Evolutionary conservation across 1,139 yeast species (phyloP).

Genomic region (Candida pseudoviswanathii): DNA sequence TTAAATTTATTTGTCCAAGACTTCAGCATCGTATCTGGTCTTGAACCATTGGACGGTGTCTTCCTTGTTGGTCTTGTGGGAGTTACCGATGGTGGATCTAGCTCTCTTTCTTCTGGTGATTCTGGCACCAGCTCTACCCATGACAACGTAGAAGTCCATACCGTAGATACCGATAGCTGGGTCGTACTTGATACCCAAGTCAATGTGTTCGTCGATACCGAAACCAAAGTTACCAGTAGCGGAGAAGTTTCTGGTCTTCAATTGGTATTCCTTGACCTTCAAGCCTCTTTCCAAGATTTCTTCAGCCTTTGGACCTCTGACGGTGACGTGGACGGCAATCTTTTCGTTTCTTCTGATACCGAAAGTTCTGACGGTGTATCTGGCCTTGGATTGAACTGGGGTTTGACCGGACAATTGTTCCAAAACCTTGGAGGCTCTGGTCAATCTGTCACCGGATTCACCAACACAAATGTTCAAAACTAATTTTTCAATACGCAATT

Average conservation of each 20-base stretch:
- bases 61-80: slow-evolving; percentile 90
- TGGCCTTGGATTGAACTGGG: slow-evolving; percentile 99
- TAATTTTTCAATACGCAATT: slow-evolving; percentile 97
- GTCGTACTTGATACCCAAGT: slow-evolving; percentile 99
- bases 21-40: slow-evolving; percentile 99
- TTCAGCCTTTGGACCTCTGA: slow-evolving; percentile 99
- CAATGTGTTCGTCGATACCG: slow-evolving; percentile 99
- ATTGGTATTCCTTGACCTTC: slow-evolving; percentile 99
- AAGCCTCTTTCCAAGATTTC: slow-evolving; percentile 99
- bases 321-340: slow-evolving; percentile 98
- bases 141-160: slow-evolving; percentile 99
- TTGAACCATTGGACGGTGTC: slow-evolving; percentile 99
- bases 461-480: slow-evolving; percentile 99
- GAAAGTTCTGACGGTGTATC: slow-evolving; percentile 99
- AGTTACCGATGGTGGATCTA: slow-evolving; percentile 84
- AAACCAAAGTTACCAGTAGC: slow-evolving; percentile 99
- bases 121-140: slow-evolving; percentile 99
- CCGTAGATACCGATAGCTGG: slow-evolving; percentile 99
- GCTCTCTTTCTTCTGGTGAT: slow-evolving; percentile 99
- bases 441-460: slow-evolving; percentile 99
- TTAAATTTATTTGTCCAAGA: slow-evolving; percentile 69
- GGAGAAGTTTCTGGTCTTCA: slow-evolving; percentile 91
- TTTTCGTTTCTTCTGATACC: slow-evolving; percentile 99
- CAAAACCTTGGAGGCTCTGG: slow-evolving; percentile 99
- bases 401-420: slow-evolving; percentile 99